Evolutionary conservation across 257 asterid species (phyloP).

Genomic region (Pogostemon cablin): DNA sequence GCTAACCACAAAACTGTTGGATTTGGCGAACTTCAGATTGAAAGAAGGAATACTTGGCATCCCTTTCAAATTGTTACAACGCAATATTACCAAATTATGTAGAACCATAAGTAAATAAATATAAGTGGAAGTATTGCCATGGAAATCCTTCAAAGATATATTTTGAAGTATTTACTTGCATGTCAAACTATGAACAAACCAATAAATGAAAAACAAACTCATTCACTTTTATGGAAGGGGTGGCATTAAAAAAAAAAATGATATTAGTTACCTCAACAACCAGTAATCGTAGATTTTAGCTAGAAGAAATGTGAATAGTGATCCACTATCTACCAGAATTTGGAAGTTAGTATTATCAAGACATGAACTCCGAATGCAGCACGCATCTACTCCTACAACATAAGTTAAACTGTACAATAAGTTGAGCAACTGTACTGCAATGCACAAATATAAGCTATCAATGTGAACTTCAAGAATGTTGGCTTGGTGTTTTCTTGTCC

Average conservation of each 20-base stretch:
- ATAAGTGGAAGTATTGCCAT: constrained; percentile 62
- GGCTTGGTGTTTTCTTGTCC: constrained; percentile 65
- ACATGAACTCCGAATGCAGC: constrained; percentile 69
- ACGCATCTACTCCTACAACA: constrained; percentile 66
- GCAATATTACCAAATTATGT: constrained; percentile 32
- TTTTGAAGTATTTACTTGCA: constrained; percentile 65
- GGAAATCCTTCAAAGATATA: constrained; percentile 75
- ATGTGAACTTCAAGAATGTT: constrained; percentile 50
- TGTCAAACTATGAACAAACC: constrained; percentile 55
- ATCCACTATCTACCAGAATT: constrained; percentile 78
- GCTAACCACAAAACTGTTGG: constrained; percentile 65
- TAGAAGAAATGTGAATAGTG: constrained; percentile 81
- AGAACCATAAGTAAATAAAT: constrained; percentile 4
- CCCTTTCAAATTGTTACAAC: constrained; percentile 53
- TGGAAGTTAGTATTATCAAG: constrained; percentile 52
- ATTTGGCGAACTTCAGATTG: constrained; percentile 64
- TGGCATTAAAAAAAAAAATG: constrained; percentile 1
- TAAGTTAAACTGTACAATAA: constrained; percentile 56
- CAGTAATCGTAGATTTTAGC: constrained; percentile 54
- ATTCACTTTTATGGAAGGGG: constrained; percentile 16
- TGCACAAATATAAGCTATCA: constrained; percentile 12
- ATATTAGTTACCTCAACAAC: constrained; percentile 57
- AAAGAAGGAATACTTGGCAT: constrained; percentile 65
- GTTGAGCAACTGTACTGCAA: constrained; percentile 17
- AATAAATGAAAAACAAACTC: constrained; percentile 12